These are phyloP conservation scores for Hericium erinaceus DNA, from an alignment of 768 basidiomycete genomes.

Conservation along the genomic window DNA sequence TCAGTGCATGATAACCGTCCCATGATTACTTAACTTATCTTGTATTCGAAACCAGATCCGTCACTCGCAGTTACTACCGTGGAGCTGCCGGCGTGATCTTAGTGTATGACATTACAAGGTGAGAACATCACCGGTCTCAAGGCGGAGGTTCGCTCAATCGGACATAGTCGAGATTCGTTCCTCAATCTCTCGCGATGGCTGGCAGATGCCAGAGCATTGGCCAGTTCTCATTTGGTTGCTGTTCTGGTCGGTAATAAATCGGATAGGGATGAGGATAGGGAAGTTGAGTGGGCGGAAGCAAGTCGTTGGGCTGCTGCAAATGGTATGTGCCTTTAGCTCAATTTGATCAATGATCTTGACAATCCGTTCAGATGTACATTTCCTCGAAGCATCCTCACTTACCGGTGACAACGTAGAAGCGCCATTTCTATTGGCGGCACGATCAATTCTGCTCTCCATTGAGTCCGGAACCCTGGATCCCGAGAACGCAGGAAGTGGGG, in stretches of 20 bases:
- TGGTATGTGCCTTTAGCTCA: slow-evolving; percentile 35
- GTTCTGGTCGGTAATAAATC: slow-evolving; percentile 94
- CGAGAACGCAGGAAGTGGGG: slow-evolving; percentile 89
- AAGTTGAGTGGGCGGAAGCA: slow-evolving; percentile 94
- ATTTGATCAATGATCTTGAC: neutral
- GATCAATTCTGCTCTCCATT: slow-evolving; percentile 82
- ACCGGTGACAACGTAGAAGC: slow-evolving; percentile 91
- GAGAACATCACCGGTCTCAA: slow-evolving; percentile 32
- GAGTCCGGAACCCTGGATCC: slow-evolving; percentile 89
- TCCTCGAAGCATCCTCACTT: slow-evolving; percentile 87
- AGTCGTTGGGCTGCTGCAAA: slow-evolving; percentile 95
- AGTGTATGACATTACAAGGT: slow-evolving; percentile 86
- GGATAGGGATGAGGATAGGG: slow-evolving; percentile 88
- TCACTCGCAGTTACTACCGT: slow-evolving; percentile 92
- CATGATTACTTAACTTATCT: slow-evolving; percentile 7
- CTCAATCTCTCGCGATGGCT: slow-evolving; percentile 81
- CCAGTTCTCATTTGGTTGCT: slow-evolving; percentile 82
- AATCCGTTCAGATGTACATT: slow-evolving; percentile 64
- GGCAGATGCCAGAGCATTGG: slow-evolving; percentile 86
- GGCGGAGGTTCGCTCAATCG: slow-evolving; percentile 10
- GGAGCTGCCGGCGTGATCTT: slow-evolving; percentile 88
- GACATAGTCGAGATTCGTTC: slow-evolving; percentile 76
- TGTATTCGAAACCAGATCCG: slow-evolving; percentile 43
- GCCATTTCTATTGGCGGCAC: slow-evolving; percentile 81
- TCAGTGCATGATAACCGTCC: slow-evolving; percentile 24